These are phyloP conservation scores for Apophysomyces elegans DNA, from an alignment of 371 early-diverging fungal species.

Conservation along the genomic window DNA sequence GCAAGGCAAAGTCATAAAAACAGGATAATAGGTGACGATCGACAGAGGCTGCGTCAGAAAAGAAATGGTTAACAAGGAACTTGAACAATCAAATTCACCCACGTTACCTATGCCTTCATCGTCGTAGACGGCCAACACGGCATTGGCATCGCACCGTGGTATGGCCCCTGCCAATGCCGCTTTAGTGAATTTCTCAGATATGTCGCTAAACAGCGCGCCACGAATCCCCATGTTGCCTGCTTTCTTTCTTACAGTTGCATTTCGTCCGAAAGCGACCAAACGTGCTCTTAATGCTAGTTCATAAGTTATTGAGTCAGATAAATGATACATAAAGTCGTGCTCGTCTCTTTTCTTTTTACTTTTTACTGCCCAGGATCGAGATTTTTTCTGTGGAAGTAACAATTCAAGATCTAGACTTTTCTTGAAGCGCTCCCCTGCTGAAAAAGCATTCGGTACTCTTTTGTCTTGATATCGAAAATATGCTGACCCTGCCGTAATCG, in stretches of 20 bases:
- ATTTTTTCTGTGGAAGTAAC: not conserved
- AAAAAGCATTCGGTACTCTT: not conserved
- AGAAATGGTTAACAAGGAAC: not conserved
- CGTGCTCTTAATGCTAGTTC: slow-evolving; percentile 1
- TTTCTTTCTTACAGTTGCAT: slow-evolving; percentile 24
- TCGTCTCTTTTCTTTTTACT: not conserved
- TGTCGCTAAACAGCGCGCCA: slow-evolving; percentile 22
- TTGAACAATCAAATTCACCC: too few relatives aligned
- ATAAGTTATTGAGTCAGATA: not conserved
- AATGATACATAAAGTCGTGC: not conserved
- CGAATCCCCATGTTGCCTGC: slow-evolving; percentile 30
- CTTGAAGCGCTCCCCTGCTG: not conserved
- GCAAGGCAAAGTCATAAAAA: slow-evolving; percentile 44
- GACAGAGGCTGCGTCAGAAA: slow-evolving; percentile 18
- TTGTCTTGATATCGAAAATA: not conserved
- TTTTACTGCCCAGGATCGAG: not conserved
- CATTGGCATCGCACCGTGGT: slow-evolving; percentile 20
- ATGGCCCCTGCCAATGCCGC: slow-evolving; percentile 20
- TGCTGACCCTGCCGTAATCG: slow-evolving; percentile 4
- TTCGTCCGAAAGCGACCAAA: slow-evolving; percentile 15
- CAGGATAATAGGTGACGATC: slow-evolving; percentile 36
- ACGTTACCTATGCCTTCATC: slow-evolving; percentile 20
- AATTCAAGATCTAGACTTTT: not conserved
- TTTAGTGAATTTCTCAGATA: slow-evolving; percentile 25
- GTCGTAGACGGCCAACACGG: slow-evolving; percentile 3